Base-by-base conservation (phyloP, 371 early-diverging fungal species). In the Mortierella sp. region DNA sequence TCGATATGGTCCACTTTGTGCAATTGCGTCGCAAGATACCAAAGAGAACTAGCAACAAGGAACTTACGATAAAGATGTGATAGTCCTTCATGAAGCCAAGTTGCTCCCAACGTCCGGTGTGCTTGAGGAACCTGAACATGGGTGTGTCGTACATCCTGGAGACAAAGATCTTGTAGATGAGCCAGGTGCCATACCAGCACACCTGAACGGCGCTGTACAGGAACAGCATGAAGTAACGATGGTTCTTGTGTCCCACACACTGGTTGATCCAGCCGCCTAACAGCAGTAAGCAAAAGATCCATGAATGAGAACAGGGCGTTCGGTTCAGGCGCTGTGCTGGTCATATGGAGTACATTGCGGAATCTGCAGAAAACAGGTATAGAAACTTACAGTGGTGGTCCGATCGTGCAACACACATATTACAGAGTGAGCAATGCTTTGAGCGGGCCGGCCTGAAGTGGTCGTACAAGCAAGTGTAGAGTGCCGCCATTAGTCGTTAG, bases 391-490 rank as follows among this genome's bases (percentile, higher is more conserved):
- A 96, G 73, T 95, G 95, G 75, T 96, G 96, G 82, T 96, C 96
- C 61, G 88, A 80, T 79, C 90, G 88, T 28, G 94, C 91, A 14
- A 96, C 89, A 87, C 96, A 96, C 54, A 89, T 90, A 46, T 92
- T 92, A 86, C 95, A 95, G 79, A 94, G 82, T 9, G 94, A 91
- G 78, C 95, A 96, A 77, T 95, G 95, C 71, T 96, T 95, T 19
- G 95, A 95, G 44, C 95, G 89, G 53, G 95, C 95, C 28, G 95
- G 95, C 80, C 91, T 92, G 80, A 16, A 73, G 26, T 3, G 6
- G 43, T 50, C 28, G 64, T 3, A 61, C 51, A 50, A 72, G 51
- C 14, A 54, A 70, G 59, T 31, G 55, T 21, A 24, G 14, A 34
- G 5, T 10, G 19, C 19, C 19, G 5, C 46, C 46, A 44, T 46